A percentile compares a stretch with the other conserved stretches of the same genome.
phyloP scores from a whole-genome alignment of 1,284 basidiomycete genomes.

The Trichosporon sp. region DNA sequence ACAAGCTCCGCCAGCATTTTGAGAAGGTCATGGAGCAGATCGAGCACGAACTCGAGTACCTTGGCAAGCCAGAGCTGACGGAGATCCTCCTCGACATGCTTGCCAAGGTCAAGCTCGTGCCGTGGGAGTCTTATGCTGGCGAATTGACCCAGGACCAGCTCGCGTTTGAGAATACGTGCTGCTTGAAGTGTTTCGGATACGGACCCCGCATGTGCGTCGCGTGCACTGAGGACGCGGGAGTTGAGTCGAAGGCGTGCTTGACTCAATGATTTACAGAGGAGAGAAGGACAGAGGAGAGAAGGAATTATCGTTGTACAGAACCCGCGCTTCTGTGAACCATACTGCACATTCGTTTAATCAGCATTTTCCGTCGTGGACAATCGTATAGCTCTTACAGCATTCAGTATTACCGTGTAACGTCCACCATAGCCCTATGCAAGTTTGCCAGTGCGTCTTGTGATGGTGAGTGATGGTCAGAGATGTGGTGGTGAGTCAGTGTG shows the following conservation, averaged over 20 bases:
- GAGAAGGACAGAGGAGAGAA: too few species aligned
- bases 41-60: neutral
- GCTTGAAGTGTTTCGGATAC: slow-evolving; percentile 1
- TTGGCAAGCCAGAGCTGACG: neutral
- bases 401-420: neutral
- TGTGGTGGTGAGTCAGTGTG: too few species aligned
- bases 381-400: neutral
- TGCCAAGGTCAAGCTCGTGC: neutral
- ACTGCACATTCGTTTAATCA: neutral
- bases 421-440: neutral
- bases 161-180: slow-evolving; percentile 8
- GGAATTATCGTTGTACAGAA: neutral
- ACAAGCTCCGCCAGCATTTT: slow-evolving; percentile 13
- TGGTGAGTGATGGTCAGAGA: neutral
- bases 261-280: too few species aligned
- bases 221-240: neutral
- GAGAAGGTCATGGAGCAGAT: slow-evolving; percentile 15
- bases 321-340: neutral
- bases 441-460: neutral
- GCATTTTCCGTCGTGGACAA: neutral
- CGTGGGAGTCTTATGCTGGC: neutral
- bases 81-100: slow-evolving; percentile 2
- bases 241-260: too few species aligned
- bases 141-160: neutral
- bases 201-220: neutral